Evolutionary conservation across 2,329 filamentous ascomycete genomes (phyloP), one percentile per base, ranked within the genome.

Genomic region (Beauveria rudraprayagi): DNA sequence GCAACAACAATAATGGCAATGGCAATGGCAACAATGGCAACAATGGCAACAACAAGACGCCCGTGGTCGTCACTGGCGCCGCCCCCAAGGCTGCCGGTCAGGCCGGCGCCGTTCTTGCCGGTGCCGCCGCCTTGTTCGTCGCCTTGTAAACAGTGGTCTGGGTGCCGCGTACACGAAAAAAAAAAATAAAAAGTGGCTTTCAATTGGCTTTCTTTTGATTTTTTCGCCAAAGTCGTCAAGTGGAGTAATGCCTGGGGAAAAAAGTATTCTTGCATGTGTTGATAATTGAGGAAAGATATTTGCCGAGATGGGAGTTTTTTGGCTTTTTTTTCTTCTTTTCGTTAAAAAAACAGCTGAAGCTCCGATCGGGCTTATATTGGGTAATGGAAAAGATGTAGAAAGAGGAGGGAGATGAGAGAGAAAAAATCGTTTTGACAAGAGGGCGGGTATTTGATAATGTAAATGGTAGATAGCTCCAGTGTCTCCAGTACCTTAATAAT

Each of bases 371-470:
- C 34, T 37, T 37, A 37, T 37, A 37, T 37, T 37, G 34, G 10
- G 11, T 16, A 2, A 47, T 14, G 10, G n/a, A 56, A 22, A 17
- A 34, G 34, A 11, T 5, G 34, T 37, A 26, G 17, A 37, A 8
- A n/a, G 19, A 14, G 44, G 11, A 43, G 37, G 17, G 5, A 30
- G 16, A 37, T 34, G 17, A 11, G 10, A 40, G 14, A n/a, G 22
- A 22, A 22, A 26, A 47, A 24, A 16, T 9, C 16, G 37, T 24
- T 24, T 24, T 26, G 41, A 51, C 46, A 58, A 58, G 48, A 60
- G 47, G 47, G 57, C 16, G 57, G 57, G 57, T 53, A 52, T 37
- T 60, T 52, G 41, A 37, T 53, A 51, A 43, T 51, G 22, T 24
- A 28, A 34, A 44, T 43, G 37, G 22, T 44, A 59, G 46, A 51